Evolutionary conservation across 2,329 filamentous ascomycete genomes (phyloP).

Genomic region (Colletotrichum sidae): DNA sequence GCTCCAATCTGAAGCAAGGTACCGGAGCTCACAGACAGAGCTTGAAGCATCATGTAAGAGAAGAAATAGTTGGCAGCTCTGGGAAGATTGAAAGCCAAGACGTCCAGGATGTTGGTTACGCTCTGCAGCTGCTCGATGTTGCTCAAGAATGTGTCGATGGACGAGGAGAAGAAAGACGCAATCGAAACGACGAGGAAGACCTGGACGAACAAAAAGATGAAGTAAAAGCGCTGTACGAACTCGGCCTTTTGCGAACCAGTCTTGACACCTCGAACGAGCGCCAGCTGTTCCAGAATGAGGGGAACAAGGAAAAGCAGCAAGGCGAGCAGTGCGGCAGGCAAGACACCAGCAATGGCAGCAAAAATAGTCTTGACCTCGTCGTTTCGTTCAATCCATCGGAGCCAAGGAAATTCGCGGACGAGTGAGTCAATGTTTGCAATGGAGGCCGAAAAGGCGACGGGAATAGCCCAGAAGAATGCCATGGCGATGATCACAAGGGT

Average conservation of each 20-base stretch:
- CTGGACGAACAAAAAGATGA: conserved; percentile 93
- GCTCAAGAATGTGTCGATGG: conserved; percentile 72
- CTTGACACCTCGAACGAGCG: conserved; percentile 80
- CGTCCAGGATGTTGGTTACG: conserved; percentile 74
- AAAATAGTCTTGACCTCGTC: conserved; percentile 69
- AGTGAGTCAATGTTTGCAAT: conserved; percentile 82
- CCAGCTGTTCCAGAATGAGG: conserved; percentile 79
- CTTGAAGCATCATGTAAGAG: conserved; percentile 97
- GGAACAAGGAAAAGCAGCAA: conserved; percentile 86
- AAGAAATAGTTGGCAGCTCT: conserved; percentile 97
- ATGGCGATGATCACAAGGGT: conserved; percentile 76
- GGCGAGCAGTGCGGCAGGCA: conserved; percentile 82
- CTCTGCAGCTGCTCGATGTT: conserved; percentile 59
- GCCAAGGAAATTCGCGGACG: conserved; percentile 73
- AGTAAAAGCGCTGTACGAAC: conserved; percentile 93
- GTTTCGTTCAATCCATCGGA: conserved; percentile 75
- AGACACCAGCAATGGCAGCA: conserved; percentile 80
- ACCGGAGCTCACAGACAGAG: conserved; percentile 89
- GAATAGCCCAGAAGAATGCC: conserved; percentile 89
- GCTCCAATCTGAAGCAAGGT: conserved; percentile 87
- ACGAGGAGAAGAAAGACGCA: conserved; percentile 75
- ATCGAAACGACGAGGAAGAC: conserved; percentile 94
- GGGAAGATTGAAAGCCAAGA: conserved; percentile 83
- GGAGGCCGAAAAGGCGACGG: conserved; percentile 87
- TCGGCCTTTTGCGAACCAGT: conserved; percentile 84